Evolutionary conservation across 306 rosid species (phyloP), one percentile per base, ranked within the genome.

Genomic region (Erythrophleum fordii): DNA sequence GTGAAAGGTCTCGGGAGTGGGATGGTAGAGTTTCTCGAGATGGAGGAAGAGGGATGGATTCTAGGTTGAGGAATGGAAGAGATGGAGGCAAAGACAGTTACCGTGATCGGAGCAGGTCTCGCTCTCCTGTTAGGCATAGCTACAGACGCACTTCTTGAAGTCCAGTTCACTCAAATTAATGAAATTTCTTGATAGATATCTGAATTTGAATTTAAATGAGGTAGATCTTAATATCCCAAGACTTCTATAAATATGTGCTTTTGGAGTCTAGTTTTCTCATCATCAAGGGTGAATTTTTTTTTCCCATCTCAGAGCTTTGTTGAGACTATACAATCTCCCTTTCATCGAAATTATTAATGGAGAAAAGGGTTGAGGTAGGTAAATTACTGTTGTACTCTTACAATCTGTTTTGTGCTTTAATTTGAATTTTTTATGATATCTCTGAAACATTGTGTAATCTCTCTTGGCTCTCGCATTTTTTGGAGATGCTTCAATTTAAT

Each of bases 361-460:
- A 87, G 92, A 90, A 92, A 87, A 90, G 82, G 88, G 91, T 87
- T 82, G 98, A 96, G 99, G 99, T 90, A 96, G 99, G 99, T 86
- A 92, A 86, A 84, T 88, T 81, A 59, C 86, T 81, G 86, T 82
- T 86, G 91, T 77, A 88, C 87, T 87, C 79, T 73, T 78, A 80
- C 73, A 77, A 83, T 81, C 61, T 68, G 62, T 60, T 82, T 83
- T 81, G 84, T 79, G 62, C 79, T 73, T 81, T 86, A 87, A 65
- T 84, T 81, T 78, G 76, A 81, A 61, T 69, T 72, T 84, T 73
- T 73, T 72, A 73, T 82, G 68, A 80, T 83, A 75, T 87, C 82
- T 82, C 78, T 89, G 84, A 86, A 82, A 86, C 73, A 70, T 79
- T 81, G 84, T 82, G 84, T 81, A 75, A 89, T 86, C 85, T 84